phyloP scores from a whole-genome alignment of 2,329 filamentous ascomycete species.

The Bipolaris zeicola region DNA sequence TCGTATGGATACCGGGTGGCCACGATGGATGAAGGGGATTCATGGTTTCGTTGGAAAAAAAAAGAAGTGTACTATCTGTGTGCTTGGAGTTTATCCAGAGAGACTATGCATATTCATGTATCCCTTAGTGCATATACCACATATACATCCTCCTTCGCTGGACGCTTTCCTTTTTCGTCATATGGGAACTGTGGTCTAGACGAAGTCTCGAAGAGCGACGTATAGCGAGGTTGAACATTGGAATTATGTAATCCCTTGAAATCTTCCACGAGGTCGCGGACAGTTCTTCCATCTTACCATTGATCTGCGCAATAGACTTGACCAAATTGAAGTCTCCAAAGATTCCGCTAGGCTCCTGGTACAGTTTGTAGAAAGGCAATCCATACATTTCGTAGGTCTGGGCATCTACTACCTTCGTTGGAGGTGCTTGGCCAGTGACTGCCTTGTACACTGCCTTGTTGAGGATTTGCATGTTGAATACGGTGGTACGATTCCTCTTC shows the following conservation, averaged over 20 bases:
- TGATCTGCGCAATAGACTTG: constrained; percentile 35
- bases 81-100: not conserved
- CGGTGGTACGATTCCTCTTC: constrained; percentile 22
- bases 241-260: constrained; percentile 1
- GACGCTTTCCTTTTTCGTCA: not conserved
- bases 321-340: constrained; percentile 34
- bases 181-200: too few species aligned
- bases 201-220: not conserved
- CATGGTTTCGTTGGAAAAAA: not conserved
- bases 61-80: too few species aligned
- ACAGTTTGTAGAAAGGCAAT: constrained; percentile 48
- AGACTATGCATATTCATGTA: not conserved
- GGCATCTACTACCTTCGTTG: constrained; percentile 44
- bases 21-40: not conserved
- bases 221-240: not conserved
- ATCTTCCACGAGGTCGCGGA: constrained; percentile 23
- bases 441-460: constrained; percentile 44
- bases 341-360: constrained; percentile 37
- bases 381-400: constrained; percentile 42
- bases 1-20: too few species aligned
- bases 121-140: not conserved
- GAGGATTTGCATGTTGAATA: constrained; percentile 52
- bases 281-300: constrained; percentile 15
- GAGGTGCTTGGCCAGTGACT: constrained; percentile 47
- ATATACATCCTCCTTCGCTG: not conserved